Evolutionary conservation across 371 early-diverging fungal genomes (phyloP).

Genomic region (Mucor piriformis): DNA sequence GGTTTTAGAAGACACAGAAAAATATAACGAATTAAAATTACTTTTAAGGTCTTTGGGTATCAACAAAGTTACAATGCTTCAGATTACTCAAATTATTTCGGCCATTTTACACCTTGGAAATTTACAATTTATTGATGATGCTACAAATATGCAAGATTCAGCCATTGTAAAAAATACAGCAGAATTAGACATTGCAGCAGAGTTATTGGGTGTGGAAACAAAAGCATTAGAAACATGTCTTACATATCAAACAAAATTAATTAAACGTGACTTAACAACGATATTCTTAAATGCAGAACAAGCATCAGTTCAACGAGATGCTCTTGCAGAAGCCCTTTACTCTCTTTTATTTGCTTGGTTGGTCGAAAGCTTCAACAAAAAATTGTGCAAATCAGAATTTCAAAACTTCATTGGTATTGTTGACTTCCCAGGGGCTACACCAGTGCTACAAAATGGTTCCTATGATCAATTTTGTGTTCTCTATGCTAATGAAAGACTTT

Average conservation of each 20-base stretch:
- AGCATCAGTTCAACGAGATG: constrained; percentile 43
- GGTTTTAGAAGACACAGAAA: constrained; percentile 44
- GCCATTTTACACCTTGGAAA: constrained; percentile 82
- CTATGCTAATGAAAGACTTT: constrained; percentile 80
- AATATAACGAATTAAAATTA: constrained; percentile 67
- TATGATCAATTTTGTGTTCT: constrained; percentile 77
- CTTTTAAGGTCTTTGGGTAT: constrained; percentile 84
- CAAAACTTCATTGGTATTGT: constrained; percentile 71
- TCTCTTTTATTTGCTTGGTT: constrained; percentile 32
- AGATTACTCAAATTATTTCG: constrained; percentile 65
- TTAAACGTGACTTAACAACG: constrained; percentile 58
- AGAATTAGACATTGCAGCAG: constrained; percentile 69
- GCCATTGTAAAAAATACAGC: constrained; percentile 60
- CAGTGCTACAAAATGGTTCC: constrained; percentile 28
- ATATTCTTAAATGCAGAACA: constrained; percentile 57
- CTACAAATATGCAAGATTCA: constrained; percentile 45
- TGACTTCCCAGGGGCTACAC: constrained; percentile 63
- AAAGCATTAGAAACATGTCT: constrained; percentile 58
- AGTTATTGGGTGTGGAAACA: constrained; percentile 73
- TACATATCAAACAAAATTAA: constrained; percentile 32
- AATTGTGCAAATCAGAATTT: constrained; percentile 43
- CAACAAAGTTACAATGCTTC: constrained; percentile 67
- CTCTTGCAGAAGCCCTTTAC: constrained; percentile 30
- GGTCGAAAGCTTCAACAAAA: constrained; percentile 31
- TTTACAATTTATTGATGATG: constrained; percentile 59